Conservation (phyloP, 352 stramenopile species). For the Phytophthora foliorum region DNA sequence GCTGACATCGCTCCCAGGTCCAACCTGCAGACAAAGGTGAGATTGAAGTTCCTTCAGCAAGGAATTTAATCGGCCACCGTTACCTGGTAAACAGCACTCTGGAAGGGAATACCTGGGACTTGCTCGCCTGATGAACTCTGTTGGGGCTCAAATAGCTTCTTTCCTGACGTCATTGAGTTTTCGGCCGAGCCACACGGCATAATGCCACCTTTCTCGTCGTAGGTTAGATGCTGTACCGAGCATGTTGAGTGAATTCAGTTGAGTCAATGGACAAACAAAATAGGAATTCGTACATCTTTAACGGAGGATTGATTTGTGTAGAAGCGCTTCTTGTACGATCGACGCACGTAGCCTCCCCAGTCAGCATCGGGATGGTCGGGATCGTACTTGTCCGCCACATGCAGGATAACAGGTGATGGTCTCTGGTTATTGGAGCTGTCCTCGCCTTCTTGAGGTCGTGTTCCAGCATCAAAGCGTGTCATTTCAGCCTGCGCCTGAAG, state of each 20-base stretch:
- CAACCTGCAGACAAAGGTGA: slow-evolving; percentile 42
- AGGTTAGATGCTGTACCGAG: slow-evolving; percentile 54
- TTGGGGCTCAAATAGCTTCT: slow-evolving; percentile 70
- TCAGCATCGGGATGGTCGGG: slow-evolving; percentile 78
- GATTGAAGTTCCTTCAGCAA: too few species aligned
- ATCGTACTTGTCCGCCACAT: slow-evolving; percentile 78
- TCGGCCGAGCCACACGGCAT: slow-evolving; percentile 48
- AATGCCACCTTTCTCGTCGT: slow-evolving; percentile 66
- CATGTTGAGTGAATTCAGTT: neutral
- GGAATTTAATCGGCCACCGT: neutral
- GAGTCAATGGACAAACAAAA: neutral
- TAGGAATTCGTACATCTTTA: slow-evolving; percentile 48
- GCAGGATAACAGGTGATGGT: slow-evolving; percentile 41
- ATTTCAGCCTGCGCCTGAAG: slow-evolving; percentile 51
- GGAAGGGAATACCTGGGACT: slow-evolving; percentile 65
- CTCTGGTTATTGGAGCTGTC: slow-evolving; percentile 25
- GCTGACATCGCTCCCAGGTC: slow-evolving; percentile 50
- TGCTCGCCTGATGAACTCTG: slow-evolving; percentile 49
- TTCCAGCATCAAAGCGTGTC: slow-evolving; percentile 39
- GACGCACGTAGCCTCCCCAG: slow-evolving; percentile 75
- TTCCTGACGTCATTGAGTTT: slow-evolving; percentile 38
- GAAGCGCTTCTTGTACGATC: slow-evolving; percentile 76
- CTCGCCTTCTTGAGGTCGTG: neutral
- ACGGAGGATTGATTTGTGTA: slow-evolving; percentile 48
- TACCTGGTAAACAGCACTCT: slow-evolving; percentile 76